These are phyloP conservation scores for Grigorovia jiainica DNA, from an alignment of 805 yeast species.

Conservation along the genomic window DNA sequence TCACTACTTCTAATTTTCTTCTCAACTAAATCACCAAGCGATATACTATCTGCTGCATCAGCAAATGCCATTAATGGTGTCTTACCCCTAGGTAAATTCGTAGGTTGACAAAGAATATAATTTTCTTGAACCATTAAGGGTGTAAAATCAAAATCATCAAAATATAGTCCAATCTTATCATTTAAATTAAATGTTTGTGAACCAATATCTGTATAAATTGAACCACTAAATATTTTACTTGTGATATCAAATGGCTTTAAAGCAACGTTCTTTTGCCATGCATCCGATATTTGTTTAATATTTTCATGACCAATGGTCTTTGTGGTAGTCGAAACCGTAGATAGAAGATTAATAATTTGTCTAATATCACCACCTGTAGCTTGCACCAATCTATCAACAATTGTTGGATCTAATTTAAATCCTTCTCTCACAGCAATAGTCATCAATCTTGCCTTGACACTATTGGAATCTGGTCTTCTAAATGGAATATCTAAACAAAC, in stretches of 20 bases:
- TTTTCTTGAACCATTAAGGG: slow-evolving; percentile 97
- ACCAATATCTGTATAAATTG: slow-evolving; percentile 39
- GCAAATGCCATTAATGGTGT: slow-evolving; percentile 56
- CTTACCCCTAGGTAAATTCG: slow-evolving; percentile 32
- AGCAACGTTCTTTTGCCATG: slow-evolving; percentile 87
- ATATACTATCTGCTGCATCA: slow-evolving; percentile 76
- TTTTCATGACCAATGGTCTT: slow-evolving; percentile 48
- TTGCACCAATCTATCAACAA: slow-evolving; percentile 74
- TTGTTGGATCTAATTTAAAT: slow-evolving; percentile 66
- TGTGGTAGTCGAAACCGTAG: slow-evolving; percentile 73
- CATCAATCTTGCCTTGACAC: slow-evolving; percentile 75
- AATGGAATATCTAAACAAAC: slow-evolving; percentile 73
- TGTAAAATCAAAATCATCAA: slow-evolving; percentile 88
- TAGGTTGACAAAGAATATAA: slow-evolving; percentile 61
- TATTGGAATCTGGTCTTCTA: slow-evolving; percentile 78
- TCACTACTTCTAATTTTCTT: slow-evolving; percentile 77
- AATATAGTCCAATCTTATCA: slow-evolving; percentile 80
- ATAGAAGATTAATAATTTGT: slow-evolving; percentile 81
- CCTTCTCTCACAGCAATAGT: slow-evolving; percentile 84
- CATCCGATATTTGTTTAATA: slow-evolving; percentile 47
- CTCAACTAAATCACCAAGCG: slow-evolving; percentile 78
- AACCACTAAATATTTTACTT: slow-evolving; percentile 53
- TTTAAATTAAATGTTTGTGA: slow-evolving; percentile 48
- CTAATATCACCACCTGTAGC: slow-evolving; percentile 88
- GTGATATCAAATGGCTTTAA: slow-evolving; percentile 89